Evolutionary conservation across 2,329 filamentous ascomycete genomes (phyloP).

Genomic region (Leptographium lundbergii): DNA sequence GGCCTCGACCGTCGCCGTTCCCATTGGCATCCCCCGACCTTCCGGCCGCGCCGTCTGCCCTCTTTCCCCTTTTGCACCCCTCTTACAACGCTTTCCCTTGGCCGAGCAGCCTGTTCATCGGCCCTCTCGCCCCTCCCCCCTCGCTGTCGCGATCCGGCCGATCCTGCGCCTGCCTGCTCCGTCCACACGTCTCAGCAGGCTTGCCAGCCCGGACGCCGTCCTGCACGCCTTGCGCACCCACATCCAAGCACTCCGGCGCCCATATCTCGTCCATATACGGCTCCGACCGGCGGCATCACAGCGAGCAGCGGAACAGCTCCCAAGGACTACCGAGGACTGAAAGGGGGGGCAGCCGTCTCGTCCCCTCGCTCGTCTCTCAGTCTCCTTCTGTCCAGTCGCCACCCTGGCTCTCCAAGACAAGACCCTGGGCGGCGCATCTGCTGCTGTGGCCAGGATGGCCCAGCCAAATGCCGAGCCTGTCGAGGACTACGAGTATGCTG

Average conservation of each 20-base stretch:
- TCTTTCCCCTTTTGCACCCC: neutral
- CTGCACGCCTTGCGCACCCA: too few relatives aligned
- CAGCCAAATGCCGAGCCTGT: slow-evolving; percentile 50
- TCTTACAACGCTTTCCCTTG: neutral
- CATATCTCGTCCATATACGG: neutral
- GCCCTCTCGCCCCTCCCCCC: neutral
- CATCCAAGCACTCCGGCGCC: too few relatives aligned
- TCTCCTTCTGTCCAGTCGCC: slow-evolving; percentile 22
- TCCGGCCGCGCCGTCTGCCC: neutral
- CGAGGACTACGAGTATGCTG: slow-evolving; percentile 54
- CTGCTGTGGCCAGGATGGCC: slow-evolving; percentile 58
- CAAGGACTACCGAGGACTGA: neutral
- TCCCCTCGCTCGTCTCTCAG: neutral
- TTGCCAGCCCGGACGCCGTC: too few relatives aligned
- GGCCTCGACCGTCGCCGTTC: too few relatives aligned
- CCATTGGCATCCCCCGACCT: neutral
- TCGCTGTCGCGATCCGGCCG: neutral
- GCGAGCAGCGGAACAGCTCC: neutral
- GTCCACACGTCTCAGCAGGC: neutral
- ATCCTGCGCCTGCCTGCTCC: neutral
- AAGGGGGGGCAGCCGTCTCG: neutral
- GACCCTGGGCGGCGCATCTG: slow-evolving; percentile 49
- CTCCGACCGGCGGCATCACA: neutral
- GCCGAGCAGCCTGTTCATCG: neutral
- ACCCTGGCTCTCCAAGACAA: slow-evolving; percentile 52